Base-by-base conservation (phyloP, 75 land plant species). In the Adiantum capillusveneris region DNA sequence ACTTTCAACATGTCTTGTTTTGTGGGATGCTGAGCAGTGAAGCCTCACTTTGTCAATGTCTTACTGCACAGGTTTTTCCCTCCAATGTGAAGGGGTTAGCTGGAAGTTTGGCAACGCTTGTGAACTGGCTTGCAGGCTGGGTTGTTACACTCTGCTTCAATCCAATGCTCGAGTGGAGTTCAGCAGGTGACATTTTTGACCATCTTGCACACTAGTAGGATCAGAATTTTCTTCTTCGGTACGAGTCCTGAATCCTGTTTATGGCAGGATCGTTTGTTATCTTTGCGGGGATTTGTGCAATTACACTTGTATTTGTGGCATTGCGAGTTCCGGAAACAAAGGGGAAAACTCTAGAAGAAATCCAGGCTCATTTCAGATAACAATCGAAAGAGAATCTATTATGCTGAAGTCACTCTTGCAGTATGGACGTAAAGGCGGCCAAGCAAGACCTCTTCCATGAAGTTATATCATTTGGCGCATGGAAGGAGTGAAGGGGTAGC, bases 101-200 rank as follows among this genome's bases (percentile, higher is more conserved):
- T 56, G 93, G 93, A 44, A 88, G 93, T 60, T 59, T 88, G 12
- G 93, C 93, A n/a, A 88, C 93, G 0, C 73, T 88, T 31, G 75
- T 70, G 25, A 88, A 88, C 44, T 88, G 88, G 88, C 57, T 76
- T 16, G 29, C 42, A 1, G 50, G 85, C 17, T 88, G 67, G 65
- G 49, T 66, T 11, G 66, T 88, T 1, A 88, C 93, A 16, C 67
- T 88, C 81, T 79, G 83, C 25, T 84, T 87, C 22, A 81, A 76
- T 58, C 45, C 78, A 43, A 79, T 88, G 21, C 62, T 88, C 44
- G 36, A 49, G 16, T 88, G 93, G 93, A 88, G 76, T 45, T 53
- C 39, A 37, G 76, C 77, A 85, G 93, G 91, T 84, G 19, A 50
- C 9, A 9, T 34, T 34, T 34, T 9, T 34, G 9, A 9, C 7